phyloP scores from a whole-genome alignment of 257 asterid genomes.

The Scutellaria galericulata region DNA sequence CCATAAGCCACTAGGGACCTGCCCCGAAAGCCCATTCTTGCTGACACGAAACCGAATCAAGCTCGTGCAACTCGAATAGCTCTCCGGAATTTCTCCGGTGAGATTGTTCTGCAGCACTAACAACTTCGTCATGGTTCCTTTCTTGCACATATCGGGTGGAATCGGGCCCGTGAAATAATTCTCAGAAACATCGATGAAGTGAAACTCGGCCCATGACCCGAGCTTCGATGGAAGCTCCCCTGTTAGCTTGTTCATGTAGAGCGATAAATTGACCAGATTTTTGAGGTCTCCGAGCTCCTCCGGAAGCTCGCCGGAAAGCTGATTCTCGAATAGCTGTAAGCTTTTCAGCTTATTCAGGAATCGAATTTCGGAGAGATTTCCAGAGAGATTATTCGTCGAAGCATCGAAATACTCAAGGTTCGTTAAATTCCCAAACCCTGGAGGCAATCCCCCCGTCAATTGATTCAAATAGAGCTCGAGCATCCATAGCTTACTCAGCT shows the following conservation, averaged over 20 bases:
- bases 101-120: slow-evolving; percentile 67
- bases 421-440: slow-evolving; percentile 63
- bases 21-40: slow-evolving; percentile 67
- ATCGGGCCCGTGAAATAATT: slow-evolving; percentile 71
- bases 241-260: slow-evolving; percentile 63
- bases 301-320: slow-evolving; percentile 75
- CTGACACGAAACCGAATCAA: slow-evolving; percentile 69
- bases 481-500: slow-evolving; percentile 65
- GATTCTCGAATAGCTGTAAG: slow-evolving; percentile 66
- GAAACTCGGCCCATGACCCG: slow-evolving; percentile 78
- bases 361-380: slow-evolving; percentile 64
- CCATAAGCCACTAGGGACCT: slow-evolving; percentile 77
- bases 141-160: slow-evolving; percentile 92
- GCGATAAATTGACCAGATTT: slow-evolving; percentile 64
- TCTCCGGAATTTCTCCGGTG: slow-evolving; percentile 77
- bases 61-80: slow-evolving; percentile 58
- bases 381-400: slow-evolving; percentile 61
- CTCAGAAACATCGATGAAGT: slow-evolving; percentile 74
- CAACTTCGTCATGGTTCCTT: slow-evolving; percentile 62
- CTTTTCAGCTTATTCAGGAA: slow-evolving; percentile 58
- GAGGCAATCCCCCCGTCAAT: slow-evolving; percentile 71
- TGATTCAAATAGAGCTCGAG: slow-evolving; percentile 68
- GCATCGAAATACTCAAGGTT: slow-evolving; percentile 78
- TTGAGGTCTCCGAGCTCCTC: slow-evolving; percentile 72
- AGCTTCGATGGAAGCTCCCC: slow-evolving; percentile 70